These are phyloP conservation scores for Cronartium ribicola DNA, from an alignment of 1,284 basidiomycete species.

Conservation along the genomic window DNA sequence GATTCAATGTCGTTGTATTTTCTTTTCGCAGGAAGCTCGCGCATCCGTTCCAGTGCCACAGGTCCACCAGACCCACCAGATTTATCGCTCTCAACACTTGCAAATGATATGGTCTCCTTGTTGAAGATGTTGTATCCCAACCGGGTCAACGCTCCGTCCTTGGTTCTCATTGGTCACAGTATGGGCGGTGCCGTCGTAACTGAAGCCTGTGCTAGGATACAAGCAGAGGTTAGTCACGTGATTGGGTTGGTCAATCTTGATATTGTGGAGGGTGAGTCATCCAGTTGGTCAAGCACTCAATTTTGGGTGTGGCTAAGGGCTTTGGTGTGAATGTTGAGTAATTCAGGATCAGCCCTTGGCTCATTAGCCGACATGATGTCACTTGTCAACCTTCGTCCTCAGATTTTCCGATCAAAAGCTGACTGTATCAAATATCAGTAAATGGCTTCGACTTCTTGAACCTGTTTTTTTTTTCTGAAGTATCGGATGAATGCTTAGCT, in stretches of 20 bases:
- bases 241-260: conserved; percentile 84
- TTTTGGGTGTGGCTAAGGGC: neutral
- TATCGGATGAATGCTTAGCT: too few relatives aligned
- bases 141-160: conserved; percentile 61
- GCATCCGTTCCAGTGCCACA: neutral
- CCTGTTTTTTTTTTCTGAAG: neutral
- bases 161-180: conserved; percentile 55
- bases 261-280: conserved; percentile 71
- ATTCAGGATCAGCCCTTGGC: conserved; percentile 73
- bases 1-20: neutral
- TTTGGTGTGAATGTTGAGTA: neutral
- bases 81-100: conserved; percentile 67
- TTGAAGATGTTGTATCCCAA: conserved; percentile 67
- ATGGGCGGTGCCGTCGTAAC: conserved; percentile 79
- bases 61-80: conserved; percentile 52
- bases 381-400: conserved; percentile 77
- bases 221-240: conserved; percentile 65
- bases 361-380: conserved; percentile 84
- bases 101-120: conserved; percentile 66
- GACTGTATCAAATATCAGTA: conserved; percentile 94
- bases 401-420: conserved; percentile 73
- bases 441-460: neutral
- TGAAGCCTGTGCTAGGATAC: conserved; percentile 63
- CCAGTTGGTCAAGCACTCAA: neutral
- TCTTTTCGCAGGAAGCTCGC: conserved; percentile 10